Percentiles rank a stretch among this genome's conserved stretches.
Conservation (phyloP, 108 stramenopile species). For the Nitzschia sp. region DNA sequence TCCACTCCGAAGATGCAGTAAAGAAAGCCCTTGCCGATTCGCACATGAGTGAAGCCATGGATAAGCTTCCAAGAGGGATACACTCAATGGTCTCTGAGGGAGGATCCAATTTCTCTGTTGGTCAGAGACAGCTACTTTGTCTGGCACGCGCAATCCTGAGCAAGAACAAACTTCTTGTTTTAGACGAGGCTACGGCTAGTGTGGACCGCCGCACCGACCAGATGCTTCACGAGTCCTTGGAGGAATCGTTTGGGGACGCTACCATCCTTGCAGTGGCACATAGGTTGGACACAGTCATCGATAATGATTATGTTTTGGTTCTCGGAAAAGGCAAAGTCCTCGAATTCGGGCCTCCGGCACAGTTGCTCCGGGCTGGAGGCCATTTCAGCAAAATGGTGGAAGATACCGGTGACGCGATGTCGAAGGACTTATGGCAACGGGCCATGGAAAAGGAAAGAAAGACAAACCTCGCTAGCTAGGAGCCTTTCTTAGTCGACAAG, state of each 20-base stretch:
- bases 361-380: constrained; percentile 71
- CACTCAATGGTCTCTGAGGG: constrained; percentile 84
- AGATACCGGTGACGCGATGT: constrained; percentile 44
- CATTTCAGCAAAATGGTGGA: constrained; percentile 47
- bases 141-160: constrained; percentile 91
- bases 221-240: constrained; percentile 79
- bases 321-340: constrained; percentile 87
- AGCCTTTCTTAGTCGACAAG: not conserved
- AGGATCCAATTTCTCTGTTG: constrained; percentile 91
- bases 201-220: constrained; percentile 88
- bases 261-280: constrained; percentile 96
- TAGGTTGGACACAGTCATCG: constrained; percentile 91
- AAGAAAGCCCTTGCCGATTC: constrained; percentile 61
- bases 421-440: constrained; percentile 28
- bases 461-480: not conserved
- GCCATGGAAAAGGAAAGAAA: constrained; percentile 24
- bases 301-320: constrained; percentile 89
- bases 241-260: constrained; percentile 66
- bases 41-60: constrained; percentile 68
- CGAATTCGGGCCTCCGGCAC: constrained; percentile 87
- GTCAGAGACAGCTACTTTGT: constrained; percentile 94
- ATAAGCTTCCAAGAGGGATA: constrained; percentile 58
- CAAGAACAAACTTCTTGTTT: constrained; percentile 75
- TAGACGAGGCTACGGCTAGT: constrained; percentile 94
- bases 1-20: constrained; percentile 55